phyloP scores from a whole-genome alignment of 805 yeast genomes.

The Ogataea minuta region DNA sequence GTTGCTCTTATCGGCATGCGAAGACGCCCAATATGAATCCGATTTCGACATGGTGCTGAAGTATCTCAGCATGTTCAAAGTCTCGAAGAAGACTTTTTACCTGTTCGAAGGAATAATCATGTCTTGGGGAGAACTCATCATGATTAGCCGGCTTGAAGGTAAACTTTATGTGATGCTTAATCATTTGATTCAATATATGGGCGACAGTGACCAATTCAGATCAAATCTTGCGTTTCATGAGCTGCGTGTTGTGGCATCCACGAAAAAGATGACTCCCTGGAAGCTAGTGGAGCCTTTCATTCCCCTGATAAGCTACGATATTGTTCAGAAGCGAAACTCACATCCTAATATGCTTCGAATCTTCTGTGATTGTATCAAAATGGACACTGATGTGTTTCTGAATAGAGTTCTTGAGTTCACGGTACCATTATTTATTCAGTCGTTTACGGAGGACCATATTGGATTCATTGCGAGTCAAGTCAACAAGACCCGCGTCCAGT shows the following conservation, averaged over 20 bases:
- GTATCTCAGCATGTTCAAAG: conserved; percentile 41
- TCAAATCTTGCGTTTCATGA: conserved; percentile 68
- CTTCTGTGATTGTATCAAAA: conserved; percentile 63
- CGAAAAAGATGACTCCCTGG: conserved; percentile 66
- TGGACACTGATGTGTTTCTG: conserved; percentile 60
- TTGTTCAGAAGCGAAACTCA: conserved; percentile 51
- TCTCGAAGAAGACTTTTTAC: conserved; percentile 34
- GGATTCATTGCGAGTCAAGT: conserved; percentile 57
- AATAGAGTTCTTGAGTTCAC: conserved; percentile 69
- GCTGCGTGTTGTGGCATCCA: conserved; percentile 54
- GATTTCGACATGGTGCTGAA: conserved; percentile 46
- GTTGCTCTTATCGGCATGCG: conserved; percentile 42
- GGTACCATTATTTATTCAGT: conserved; percentile 71
- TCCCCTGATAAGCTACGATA: conserved; percentile 63
- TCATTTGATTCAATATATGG: conserved; percentile 63
- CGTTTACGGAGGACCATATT: conserved; percentile 61
- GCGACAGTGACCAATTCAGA: conserved; percentile 62
- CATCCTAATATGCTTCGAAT: conserved; percentile 54
- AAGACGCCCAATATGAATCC: conserved; percentile 39
- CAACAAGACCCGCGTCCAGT: conserved; percentile 42
- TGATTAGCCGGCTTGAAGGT: conserved; percentile 59
- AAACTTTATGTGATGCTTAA: conserved; percentile 63
- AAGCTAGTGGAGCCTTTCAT: conserved; percentile 76
- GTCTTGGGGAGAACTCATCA: conserved; percentile 65
- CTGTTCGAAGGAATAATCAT: conserved; percentile 58